Percentiles rank a stretch among this genome's conserved stretches.
These are phyloP conservation scores for Candida pseudoglaebosa DNA, from an alignment of 805 yeast species.

Conservation along the genomic window DNA sequence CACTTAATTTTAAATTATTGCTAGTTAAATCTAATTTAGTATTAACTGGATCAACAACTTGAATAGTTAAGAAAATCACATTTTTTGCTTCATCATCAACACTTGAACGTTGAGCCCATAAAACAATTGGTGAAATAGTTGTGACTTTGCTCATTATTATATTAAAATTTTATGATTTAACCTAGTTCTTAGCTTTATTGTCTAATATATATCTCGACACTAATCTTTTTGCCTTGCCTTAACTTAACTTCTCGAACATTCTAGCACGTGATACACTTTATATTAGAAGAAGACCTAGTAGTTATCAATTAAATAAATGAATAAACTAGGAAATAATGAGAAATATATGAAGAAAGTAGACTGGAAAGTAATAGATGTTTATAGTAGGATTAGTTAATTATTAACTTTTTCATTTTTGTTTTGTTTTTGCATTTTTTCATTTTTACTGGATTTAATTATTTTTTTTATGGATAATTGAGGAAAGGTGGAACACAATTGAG, in stretches of 20 bases:
- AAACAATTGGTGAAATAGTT: slow-evolving; percentile 48
- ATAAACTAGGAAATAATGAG: not conserved
- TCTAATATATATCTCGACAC: too few relatives aligned
- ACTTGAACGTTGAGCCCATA: slow-evolving; percentile 96
- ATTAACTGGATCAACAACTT: slow-evolving; percentile 63
- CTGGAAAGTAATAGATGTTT: too few relatives aligned
- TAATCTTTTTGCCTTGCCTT: too few relatives aligned
- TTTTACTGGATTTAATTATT: too few relatives aligned
- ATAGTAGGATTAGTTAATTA: too few relatives aligned
- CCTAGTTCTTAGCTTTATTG: not conserved
- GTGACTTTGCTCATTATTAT: slow-evolving; percentile 7
- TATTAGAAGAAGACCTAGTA: too few relatives aligned
- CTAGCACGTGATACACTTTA: not conserved
- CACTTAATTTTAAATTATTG: slow-evolving; percentile 48
- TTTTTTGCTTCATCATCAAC: slow-evolving; percentile 71
- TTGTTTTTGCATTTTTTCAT: too few relatives aligned
- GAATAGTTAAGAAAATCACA: slow-evolving; percentile 67
- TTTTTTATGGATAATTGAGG: too few relatives aligned
- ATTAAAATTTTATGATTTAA: not conserved
- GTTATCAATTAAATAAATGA: not conserved
- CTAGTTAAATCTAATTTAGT: slow-evolving; percentile 61
- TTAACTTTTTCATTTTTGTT: too few relatives aligned
- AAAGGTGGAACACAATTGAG: too few relatives aligned
- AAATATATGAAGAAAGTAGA: not conserved
- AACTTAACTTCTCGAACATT: slow-evolving; percentile 4